Evolutionary conservation across 2,329 filamentous ascomycete species (phyloP), one percentile per base, ranked within the genome.

Genomic region (Coniochaeta sp.): DNA sequence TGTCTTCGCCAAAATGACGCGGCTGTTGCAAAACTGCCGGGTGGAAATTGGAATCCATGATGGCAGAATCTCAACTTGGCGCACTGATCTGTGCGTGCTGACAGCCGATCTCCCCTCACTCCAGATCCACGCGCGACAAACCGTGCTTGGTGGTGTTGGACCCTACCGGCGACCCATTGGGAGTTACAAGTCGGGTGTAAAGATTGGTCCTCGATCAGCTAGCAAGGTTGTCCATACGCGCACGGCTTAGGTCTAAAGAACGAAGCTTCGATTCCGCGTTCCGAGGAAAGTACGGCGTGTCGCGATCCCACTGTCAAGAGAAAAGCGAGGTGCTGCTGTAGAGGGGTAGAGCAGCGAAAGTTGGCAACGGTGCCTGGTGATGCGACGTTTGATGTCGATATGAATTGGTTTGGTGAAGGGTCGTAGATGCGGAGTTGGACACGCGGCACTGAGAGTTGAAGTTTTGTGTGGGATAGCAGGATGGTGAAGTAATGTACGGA

Each of bases 41-140:
- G 34, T 36, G 34, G 34, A 12, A 33, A 57, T 77, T 80, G 63
- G 80, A 80, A 64, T 73, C 77, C 65, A 80, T 82, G n/a, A n/a
- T n/a, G n/a, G n/a, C n/a, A n/a, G n/a, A n/a, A n/a, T n/a, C n/a
- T n/a, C 31, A 26, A 14, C 6, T 36, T 33, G 17, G 31, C 22
- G 26, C 28, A 24, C 55, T 57, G 28, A 5, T 57, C 22, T 34
- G 54, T 57, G 55, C 19, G n/a, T 50, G 55, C 14, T 26, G 34
- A 43, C 38, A 26, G 55, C 33, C 55, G 16, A 40, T 33, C 8
- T 57, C 19, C 34, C 22, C 56, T 28, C 34, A 58, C 59, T 19
- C 50, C 12, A 38, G 28, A n/a, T 52, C 47, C 47, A 52, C 22
- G n/a, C 44, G 44, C 43, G 28, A n/a, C 58, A 55, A 19, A 36